phyloP scores from a whole-genome alignment of 2,329 filamentous ascomycete genomes.

The Aaosphaeria arxii region DNA sequence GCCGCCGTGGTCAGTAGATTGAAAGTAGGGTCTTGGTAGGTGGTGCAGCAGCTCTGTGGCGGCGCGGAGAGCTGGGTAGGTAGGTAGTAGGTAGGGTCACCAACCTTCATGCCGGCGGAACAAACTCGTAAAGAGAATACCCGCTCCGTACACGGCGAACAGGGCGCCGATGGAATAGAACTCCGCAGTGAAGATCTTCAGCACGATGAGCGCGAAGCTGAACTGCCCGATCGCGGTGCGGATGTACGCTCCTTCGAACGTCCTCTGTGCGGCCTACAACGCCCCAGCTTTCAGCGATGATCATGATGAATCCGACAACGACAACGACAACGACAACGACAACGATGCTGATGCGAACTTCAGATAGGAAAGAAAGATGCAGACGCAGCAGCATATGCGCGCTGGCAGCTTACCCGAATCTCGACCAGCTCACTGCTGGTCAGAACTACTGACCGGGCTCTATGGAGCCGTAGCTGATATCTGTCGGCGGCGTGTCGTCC shows the following conservation, averaged over 20 bases:
- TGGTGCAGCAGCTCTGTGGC: neutral
- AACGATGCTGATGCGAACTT: no score
- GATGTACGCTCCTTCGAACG: conserved; percentile 96
- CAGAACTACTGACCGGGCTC: conserved; percentile 77
- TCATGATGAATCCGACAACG: no score
- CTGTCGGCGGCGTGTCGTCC: conserved; percentile 65
- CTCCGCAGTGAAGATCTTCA: conserved; percentile 94
- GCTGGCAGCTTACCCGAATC: conserved; percentile 54
- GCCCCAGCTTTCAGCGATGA: neutral
- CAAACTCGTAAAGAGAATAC: conserved; percentile 76
- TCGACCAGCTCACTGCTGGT: conserved; percentile 86
- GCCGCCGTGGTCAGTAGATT: neutral
- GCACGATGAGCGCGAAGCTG: conserved; percentile 87
- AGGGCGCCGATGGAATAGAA: conserved; percentile 97
- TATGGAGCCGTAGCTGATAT: conserved; percentile 77
- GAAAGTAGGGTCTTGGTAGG: neutral
- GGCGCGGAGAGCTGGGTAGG: neutral
- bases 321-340: no score
- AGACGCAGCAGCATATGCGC: no score
- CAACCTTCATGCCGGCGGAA: conserved; percentile 78
- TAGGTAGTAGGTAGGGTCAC: neutral
- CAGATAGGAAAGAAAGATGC: no score
- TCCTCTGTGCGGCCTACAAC: conserved; percentile 73
- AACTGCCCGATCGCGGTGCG: conserved; percentile 93
- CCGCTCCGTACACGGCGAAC: conserved; percentile 86